Evolutionary conservation across 257 asterid species (phyloP).

Genomic region (Solanum gracilifrons): DNA sequence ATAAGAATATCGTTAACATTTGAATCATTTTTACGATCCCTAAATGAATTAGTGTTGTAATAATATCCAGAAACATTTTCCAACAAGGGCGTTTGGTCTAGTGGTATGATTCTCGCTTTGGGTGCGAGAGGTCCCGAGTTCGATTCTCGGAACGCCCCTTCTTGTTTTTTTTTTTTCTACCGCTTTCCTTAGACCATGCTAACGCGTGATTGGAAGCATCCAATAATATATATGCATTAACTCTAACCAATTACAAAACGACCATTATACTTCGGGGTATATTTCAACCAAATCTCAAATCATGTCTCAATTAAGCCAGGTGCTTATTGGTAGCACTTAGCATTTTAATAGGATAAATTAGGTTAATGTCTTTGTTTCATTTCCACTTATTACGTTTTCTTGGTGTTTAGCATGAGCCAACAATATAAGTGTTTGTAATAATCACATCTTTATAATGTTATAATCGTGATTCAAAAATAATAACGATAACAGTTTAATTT

Average conservation of each 20-base stretch:
- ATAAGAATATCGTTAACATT: background rate
- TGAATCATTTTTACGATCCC: background rate
- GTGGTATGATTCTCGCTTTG: slow-evolving; percentile 86
- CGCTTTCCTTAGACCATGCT: background rate
- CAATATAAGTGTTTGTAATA: background rate
- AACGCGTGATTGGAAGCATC: too few species aligned
- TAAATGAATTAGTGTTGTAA: background rate
- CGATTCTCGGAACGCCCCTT: slow-evolving; percentile 85
- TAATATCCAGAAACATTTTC: fast-evolving
- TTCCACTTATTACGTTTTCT: background rate
- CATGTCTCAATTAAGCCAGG: background rate
- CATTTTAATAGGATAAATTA: background rate
- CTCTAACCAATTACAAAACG: background rate
- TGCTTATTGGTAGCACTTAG: background rate
- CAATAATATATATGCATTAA: background rate
- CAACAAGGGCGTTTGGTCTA: slow-evolving; percentile 68
- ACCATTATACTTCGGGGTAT: background rate
- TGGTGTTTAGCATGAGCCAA: background rate
- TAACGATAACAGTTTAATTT: too few species aligned
- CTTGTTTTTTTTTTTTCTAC: too few species aligned
- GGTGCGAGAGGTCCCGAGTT: slow-evolving; percentile 86
- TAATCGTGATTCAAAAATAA: background rate
- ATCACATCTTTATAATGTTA: background rate
- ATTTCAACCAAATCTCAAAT: background rate
- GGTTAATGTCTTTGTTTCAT: background rate